These are phyloP conservation scores for Neopestalotiopsis rosae DNA, from an alignment of 2,329 filamentous ascomycete species.

Conservation along the genomic window DNA sequence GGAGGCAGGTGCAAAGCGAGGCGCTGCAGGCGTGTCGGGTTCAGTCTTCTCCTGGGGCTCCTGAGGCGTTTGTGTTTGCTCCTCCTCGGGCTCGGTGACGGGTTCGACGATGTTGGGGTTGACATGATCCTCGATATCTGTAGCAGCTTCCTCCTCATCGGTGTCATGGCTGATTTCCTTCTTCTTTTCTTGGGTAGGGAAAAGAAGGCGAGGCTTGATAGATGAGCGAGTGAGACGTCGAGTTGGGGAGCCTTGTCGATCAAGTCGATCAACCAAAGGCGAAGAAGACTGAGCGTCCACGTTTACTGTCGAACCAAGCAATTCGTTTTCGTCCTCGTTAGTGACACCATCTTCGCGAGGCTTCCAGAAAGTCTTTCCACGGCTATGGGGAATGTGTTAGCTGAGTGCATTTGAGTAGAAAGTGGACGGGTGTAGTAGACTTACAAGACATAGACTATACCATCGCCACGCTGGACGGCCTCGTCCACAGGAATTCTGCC, in stretches of 20 bases:
- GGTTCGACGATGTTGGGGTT: constrained; percentile 30
- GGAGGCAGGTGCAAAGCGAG: constrained; percentile 61
- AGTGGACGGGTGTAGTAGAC: constrained; percentile 41
- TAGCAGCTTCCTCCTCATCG: constrained; percentile 65
- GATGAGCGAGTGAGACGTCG: constrained; percentile 68
- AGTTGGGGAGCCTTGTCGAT: constrained; percentile 22
- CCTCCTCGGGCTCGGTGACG: constrained; percentile 25
- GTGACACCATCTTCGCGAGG: constrained; percentile 50
- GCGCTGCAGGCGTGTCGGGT: constrained; percentile 58
- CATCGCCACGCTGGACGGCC: constrained; percentile 69
- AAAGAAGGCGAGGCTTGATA: constrained; percentile 75
- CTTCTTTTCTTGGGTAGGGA: constrained; percentile 57
- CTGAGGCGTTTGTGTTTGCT: constrained; percentile 31
- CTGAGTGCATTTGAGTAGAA: constrained; percentile 29
- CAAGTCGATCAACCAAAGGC: constrained; percentile 1
- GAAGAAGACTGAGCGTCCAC: neutral
- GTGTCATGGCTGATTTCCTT: constrained; percentile 43
- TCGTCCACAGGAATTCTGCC: constrained; percentile 66
- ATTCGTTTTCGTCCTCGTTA: constrained; percentile 38
- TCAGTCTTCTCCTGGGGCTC: constrained; percentile 44
- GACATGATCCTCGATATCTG: constrained; percentile 61
- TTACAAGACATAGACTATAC: constrained; percentile 79
- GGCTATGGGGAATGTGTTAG: constrained; percentile 52
- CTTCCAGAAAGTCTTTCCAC: constrained; percentile 81
- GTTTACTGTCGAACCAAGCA: constrained; percentile 35